These are phyloP conservation scores for Middelhovenomyces tepae DNA, from an alignment of 805 yeast species.

Conservation along the genomic window DNA sequence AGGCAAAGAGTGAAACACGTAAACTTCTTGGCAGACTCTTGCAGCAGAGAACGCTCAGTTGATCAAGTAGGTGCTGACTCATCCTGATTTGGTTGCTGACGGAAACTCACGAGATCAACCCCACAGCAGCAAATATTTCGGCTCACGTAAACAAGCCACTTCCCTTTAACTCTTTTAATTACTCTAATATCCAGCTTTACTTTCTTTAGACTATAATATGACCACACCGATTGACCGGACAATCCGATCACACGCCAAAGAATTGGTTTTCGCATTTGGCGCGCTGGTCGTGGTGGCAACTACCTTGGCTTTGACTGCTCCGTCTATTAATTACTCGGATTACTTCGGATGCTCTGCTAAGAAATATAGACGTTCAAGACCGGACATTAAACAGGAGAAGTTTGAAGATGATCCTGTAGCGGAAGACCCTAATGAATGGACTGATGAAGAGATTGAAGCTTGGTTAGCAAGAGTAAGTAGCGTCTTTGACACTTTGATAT, in stretches of 20 bases:
- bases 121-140: conserved; percentile 1
- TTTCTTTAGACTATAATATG: conserved; percentile 4
- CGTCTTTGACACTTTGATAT: no score
- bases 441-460: conserved; percentile 10
- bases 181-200: background rate
- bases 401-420: conserved; percentile 10
- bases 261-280: conserved; percentile 19
- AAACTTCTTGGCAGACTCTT: conserved; percentile 39
- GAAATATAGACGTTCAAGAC: conserved; percentile 4
- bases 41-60: conserved; percentile 31
- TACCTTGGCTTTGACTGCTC: conserved; percentile 9
- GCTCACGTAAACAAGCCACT: background rate
- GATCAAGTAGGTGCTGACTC: background rate
- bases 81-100: background rate
- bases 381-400: conserved; percentile 4
- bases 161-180: background rate
- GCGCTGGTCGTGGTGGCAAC: conserved; percentile 22
- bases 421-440: conserved; percentile 14
- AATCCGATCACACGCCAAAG: conserved; percentile 13
- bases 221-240: conserved; percentile 18
- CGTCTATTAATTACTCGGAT: conserved; percentile 6
- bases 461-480: conserved; percentile 17
- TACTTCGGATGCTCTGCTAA: no score
- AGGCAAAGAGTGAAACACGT: no score
- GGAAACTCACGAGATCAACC: background rate